Base-by-base conservation (phyloP, 176 grass and related monocot species). In the Eleusine coracana region DNA sequence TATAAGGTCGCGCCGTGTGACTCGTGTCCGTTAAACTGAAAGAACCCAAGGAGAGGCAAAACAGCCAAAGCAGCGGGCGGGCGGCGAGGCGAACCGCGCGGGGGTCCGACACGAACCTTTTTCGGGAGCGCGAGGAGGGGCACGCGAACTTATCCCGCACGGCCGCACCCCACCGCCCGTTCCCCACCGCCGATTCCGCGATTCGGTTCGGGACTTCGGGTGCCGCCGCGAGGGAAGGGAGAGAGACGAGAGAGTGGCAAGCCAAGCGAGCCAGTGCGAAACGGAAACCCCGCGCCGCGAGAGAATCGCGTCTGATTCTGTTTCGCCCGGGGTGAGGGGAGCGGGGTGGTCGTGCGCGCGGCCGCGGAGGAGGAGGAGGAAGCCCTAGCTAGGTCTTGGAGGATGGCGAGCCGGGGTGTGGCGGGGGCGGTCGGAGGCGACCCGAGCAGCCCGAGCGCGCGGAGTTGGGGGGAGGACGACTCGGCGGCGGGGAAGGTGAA, bases 401-500 rank as follows among this genome's bases (percentile, higher is more conserved):
- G 20, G 86, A 51, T 77, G 81, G 71, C 86, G 51, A 75, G 6
- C 59, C 37, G 38, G 34, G 5, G 48, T 4, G 34, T 4, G 13
- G 77, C 0, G 13, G 25, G 13, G 37, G 54, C 11, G 18, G 5
- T 20, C 5, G 39, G 17, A 61, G 48, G 48, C 65, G 89, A 94
- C 40, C 66, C 91, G 37, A 73, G 72, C 15, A 81, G 73, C 77
- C 87, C 88, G 70, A 74, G 78, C 74, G 81, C 76, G 85, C 50
- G 67, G 60, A 29, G 71, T 50, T 42, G 40, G 82, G 5, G 74
- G 5, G 79, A 5, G 78, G 73, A 63, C 74, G 89, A 75, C 56
- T 76, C 54, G 70, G 81, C 13, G 2, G 50, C 10, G 1, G 75
- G 70, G 39, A 97, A 94, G 85, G 86, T 86, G 63, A 94, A 94